Percentiles rank a stretch among this genome's conserved stretches.
These are phyloP conservation scores for Zelonia costaricensis DNA, from an alignment of 208 protist species.

Conservation along the genomic window DNA sequence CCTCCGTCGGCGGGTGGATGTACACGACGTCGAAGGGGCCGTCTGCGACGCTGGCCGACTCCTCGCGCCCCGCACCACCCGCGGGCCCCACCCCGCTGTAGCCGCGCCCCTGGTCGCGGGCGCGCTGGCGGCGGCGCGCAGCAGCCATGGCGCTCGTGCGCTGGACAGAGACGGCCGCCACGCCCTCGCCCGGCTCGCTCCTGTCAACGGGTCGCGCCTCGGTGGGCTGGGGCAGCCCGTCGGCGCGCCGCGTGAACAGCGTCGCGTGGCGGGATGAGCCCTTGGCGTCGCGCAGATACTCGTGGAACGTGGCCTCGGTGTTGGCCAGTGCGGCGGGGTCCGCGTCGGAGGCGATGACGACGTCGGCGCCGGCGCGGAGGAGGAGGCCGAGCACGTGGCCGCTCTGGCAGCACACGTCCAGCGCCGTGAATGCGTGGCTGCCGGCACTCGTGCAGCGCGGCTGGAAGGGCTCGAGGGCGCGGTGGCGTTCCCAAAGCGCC, in stretches of 20 bases:
- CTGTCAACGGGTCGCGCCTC: neutral
- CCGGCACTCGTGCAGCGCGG: too few species aligned
- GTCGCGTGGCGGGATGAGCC: constrained; percentile 6
- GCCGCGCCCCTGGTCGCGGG: constrained; percentile 21
- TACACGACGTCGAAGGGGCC: constrained; percentile 27
- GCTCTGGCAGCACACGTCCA: constrained; percentile 80
- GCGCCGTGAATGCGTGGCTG: constrained; percentile 39
- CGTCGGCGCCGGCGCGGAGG: constrained; percentile 54
- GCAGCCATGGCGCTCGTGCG: constrained; percentile 20
- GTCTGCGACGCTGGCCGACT: neutral
- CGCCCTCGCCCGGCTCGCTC: neutral
- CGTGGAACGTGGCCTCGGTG: constrained; percentile 63
- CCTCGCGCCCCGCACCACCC: neutral
- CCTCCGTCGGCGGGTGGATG: constrained; percentile 17
- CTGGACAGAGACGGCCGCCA: neutral
- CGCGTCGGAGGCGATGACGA: constrained; percentile 56
- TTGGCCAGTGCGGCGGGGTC: constrained; percentile 37
- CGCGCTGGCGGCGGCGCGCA: constrained; percentile 25
- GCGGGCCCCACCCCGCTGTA: constrained; percentile 15
- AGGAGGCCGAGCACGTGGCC: constrained; percentile 68
- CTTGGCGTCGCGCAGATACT: constrained; percentile 54
- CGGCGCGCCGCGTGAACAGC: constrained; percentile 23
- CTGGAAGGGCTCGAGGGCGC: constrained; percentile 46
- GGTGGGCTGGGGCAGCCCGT: constrained; percentile 18
- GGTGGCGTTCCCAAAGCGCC: constrained; percentile 39